Evolutionary conservation across 371 early-diverging fungal genomes (phyloP).

Genomic region (Apophysomyces ossiformis): DNA sequence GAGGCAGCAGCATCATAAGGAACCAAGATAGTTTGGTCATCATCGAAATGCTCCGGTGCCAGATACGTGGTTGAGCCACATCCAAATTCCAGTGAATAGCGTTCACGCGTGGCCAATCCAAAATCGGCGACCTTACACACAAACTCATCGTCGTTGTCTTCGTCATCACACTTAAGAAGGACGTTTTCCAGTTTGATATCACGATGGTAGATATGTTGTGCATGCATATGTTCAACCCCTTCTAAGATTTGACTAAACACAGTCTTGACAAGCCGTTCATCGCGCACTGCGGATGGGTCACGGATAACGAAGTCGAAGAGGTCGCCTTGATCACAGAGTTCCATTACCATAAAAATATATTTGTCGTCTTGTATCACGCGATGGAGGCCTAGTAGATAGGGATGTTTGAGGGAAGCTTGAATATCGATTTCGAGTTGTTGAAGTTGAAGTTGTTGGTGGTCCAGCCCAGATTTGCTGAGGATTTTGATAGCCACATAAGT

Average conservation of each 20-base stretch:
- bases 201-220: constrained; percentile 68
- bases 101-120: constrained; percentile 80
- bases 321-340: constrained; percentile 67
- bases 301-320: constrained; percentile 66
- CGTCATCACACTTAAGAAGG: constrained; percentile 46
- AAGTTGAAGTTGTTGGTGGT: constrained; percentile 60
- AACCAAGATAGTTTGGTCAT: constrained; percentile 39
- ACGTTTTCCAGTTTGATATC: constrained; percentile 86
- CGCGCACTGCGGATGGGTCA: constrained; percentile 36
- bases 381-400: constrained; percentile 67
- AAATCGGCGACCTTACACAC: constrained; percentile 84
- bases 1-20: constrained; percentile 69
- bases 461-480: constrained; percentile 68
- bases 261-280: constrained; percentile 44
- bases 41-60: constrained; percentile 69
- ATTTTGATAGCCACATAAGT: constrained; percentile 74
- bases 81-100: constrained; percentile 74
- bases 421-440: constrained; percentile 80
- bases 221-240: constrained; percentile 61
- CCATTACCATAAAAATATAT: constrained; percentile 64
- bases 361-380: constrained; percentile 57
- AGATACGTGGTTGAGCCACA: constrained; percentile 78
- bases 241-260: constrained; percentile 60
- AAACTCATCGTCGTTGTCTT: constrained; percentile 39
- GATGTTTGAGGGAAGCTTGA: constrained; percentile 69